Base-by-base conservation (phyloP, 805 yeast species). In the Ogataea chonburiensis region DNA sequence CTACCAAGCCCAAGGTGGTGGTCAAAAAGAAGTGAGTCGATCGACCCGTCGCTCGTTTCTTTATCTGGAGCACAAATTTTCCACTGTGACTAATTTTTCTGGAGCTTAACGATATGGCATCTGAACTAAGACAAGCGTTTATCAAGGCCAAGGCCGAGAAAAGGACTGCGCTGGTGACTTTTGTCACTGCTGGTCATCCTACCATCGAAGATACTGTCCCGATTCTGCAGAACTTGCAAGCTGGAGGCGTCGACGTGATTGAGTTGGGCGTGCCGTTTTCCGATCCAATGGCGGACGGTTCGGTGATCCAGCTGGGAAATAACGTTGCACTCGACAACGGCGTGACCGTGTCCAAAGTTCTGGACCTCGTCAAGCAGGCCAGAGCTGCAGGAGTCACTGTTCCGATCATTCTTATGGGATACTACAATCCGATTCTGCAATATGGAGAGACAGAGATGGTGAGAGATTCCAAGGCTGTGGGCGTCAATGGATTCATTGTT, bases 211-310 rank as follows among this genome's bases (percentile, higher is more conserved):
- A 85, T 46, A 89, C 98, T 1, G 70, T 93, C 32, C 94, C 95
- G 6, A 76, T 89, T 45, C 60, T 93, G 60, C 75, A 80, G 58
- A 91, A 93, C 15, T 77, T 93, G 67, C 98, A 93, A 67, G 85
- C 76, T 18, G 97, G 96, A 48, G 99, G 99, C 39, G 94, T 85
- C 24, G 98, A 93, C 57, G 75, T 93, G 44, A 86, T 93, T 50
- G 99, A 93, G 66, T 67, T 93, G 30, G 98, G 99, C 45, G 67
- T 93, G 59, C 99, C 99, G 31, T 93, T 93, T 61, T 82, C 96
- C 15, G 99, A 93, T 60, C 98, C 99, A 24, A 88, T 93, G 60
- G 99, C 98, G 21, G 99, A 93, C 62, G 99, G 99, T 31, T 95
- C 98, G 24, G 86, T 95, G 12, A 93, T 93, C 54, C 98, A 93